Evolutionary conservation across 768 basidiomycete genomes (phyloP), one percentile per base, ranked within the genome.

Genomic region (Tulasnella sp.): DNA sequence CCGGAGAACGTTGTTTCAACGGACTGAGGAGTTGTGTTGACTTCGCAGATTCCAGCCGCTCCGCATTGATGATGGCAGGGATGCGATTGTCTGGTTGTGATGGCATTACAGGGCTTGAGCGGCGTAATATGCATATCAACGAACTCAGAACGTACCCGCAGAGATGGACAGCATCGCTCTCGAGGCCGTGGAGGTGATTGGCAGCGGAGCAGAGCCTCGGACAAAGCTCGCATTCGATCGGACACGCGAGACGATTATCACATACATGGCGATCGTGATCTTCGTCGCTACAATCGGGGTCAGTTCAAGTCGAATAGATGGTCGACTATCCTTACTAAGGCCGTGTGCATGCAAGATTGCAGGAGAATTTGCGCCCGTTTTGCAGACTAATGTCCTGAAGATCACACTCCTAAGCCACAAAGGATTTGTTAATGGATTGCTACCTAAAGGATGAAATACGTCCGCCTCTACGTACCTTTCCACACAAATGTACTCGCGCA

Each of bases 1-100:
- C 88, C 88, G 0, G 83, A 84, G 74, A 89, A 89, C 0, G 86
- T 88, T 3, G 87, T 86, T 75, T 87, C 85, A 37, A 89, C 83
- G 0, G 87, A 85, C 67, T 85, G 83, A 0, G 88, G 88, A 0
- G 82, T 80, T 0, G 84, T 86, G 67, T 87, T 83, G 12, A 89
- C 87, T 59, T 87, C 81, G 69, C 88, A 89, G 22, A 83, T 85
- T 2, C 88, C 88, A 0, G 76, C 74, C 0, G 82, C 79, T 22
- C 78, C 74, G 72, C 88, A 89, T 1, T 79, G 40, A 0, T 80
- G 76, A 14, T 75, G 65, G 73, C 87, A 88, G 22, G 80, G 70
- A 76, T 88, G 87, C n/a, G 81, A 79, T 80, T 88, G 83, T 2
- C 87, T 88, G 62, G 9, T 22, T 39, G 19, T 5, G 12, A 4